These are phyloP conservation scores for Dactylellina leptospora DNA, from an alignment of 2,329 filamentous ascomycete species.

Conservation along the genomic window DNA sequence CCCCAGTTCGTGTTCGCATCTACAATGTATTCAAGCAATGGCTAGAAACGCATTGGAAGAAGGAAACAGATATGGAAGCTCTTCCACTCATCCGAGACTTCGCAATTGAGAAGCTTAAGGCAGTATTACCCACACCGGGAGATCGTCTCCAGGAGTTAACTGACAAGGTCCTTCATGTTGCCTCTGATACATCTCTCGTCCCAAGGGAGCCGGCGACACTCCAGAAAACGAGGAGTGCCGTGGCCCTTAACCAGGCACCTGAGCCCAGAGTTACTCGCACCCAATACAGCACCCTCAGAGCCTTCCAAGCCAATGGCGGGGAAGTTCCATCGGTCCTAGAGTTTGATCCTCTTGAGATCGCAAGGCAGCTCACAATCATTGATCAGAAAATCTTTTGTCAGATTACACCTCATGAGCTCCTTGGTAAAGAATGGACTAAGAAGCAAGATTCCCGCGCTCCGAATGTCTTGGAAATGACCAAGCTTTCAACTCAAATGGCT, in stretches of 20 bases:
- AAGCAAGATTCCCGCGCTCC: slow-evolving; percentile 79
- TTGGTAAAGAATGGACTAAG: slow-evolving; percentile 94
- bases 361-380: slow-evolving; percentile 89
- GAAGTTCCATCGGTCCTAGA: slow-evolving; percentile 78
- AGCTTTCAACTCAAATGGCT: slow-evolving; percentile 87
- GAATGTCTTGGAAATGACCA: slow-evolving; percentile 94
- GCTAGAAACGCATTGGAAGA: slow-evolving; percentile 94
- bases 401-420: slow-evolving; percentile 88
- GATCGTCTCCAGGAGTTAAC: slow-evolving; percentile 81
- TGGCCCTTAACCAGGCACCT: slow-evolving; percentile 58
- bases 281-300: slow-evolving; percentile 75
- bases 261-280: slow-evolving; percentile 79
- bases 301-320: slow-evolving; percentile 76
- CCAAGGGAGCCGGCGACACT: slow-evolving; percentile 80
- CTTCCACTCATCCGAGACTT: slow-evolving; percentile 80
- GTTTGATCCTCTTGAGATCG: slow-evolving; percentile 89
- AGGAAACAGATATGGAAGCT: slow-evolving; percentile 79
- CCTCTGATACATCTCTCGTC: slow-evolving; percentile 73
- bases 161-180: slow-evolving; percentile 75
- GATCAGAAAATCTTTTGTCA: slow-evolving; percentile 90
- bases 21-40: slow-evolving; percentile 98
- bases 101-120: slow-evolving; percentile 75
- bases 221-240: slow-evolving; percentile 66
- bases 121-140: slow-evolving; percentile 77
- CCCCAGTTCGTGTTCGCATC: slow-evolving; percentile 83